These are phyloP conservation scores for Eucalyptus sideroxylon DNA, from an alignment of 345 rosid species.

Conservation along the genomic window DNA sequence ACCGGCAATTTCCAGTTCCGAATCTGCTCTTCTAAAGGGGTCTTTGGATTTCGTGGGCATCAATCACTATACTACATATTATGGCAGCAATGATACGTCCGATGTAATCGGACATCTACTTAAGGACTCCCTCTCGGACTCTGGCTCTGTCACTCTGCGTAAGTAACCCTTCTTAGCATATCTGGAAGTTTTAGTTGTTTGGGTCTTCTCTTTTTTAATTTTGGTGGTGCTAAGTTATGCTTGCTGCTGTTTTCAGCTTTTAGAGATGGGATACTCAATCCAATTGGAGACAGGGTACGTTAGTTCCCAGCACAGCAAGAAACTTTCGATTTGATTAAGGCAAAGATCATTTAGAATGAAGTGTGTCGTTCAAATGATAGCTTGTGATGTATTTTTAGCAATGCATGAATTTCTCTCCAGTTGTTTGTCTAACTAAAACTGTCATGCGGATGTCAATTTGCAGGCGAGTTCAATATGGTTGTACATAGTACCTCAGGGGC, in stretches of 20 bases:
- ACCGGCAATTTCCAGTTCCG: constrained; percentile 50
- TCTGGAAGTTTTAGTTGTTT: not conserved
- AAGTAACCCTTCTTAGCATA: not conserved
- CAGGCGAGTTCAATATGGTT: constrained; percentile 70
- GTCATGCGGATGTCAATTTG: not conserved
- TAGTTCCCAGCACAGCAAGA: not conserved
- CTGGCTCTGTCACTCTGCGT: constrained; percentile 77
- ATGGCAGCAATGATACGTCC: constrained; percentile 29
- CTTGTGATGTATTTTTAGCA: not conserved
- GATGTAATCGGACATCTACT: constrained; percentile 24
- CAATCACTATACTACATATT: constrained; percentile 86
- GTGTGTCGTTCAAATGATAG: not conserved
- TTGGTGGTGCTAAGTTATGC: not conserved
- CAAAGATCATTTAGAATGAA: not conserved
- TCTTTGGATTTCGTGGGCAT: constrained; percentile 91
- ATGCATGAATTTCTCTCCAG: not conserved
- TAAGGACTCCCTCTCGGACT: constrained; percentile 63
- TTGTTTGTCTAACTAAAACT: not conserved
- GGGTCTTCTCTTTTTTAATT: not conserved
- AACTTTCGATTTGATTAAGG: not conserved
- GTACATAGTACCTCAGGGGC: constrained; percentile 56
- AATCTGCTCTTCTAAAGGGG: constrained; percentile 56
- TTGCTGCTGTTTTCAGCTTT: constrained; percentile 39
- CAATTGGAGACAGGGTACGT: constrained; percentile 73
- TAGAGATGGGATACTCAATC: constrained; percentile 8